phyloP scores from a whole-genome alignment of 306 rosid species.

The Sesbania bispinosa region DNA sequence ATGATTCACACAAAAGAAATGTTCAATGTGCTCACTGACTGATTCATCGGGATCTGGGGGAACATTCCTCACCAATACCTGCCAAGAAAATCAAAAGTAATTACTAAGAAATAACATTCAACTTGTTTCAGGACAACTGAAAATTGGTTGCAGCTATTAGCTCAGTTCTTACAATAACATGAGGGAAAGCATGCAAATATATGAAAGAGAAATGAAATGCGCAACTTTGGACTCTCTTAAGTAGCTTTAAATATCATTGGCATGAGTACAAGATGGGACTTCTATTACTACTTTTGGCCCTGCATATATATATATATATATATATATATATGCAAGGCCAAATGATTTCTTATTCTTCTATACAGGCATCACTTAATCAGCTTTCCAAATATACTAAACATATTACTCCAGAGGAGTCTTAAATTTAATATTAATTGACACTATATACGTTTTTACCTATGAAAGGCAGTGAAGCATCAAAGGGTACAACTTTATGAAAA shows the following conservation, averaged over 20 bases:
- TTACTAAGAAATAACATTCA: slow-evolving; percentile 4
- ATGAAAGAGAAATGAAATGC: slow-evolving; percentile 7
- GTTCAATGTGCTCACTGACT: slow-evolving; percentile 82
- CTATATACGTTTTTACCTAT: neutral
- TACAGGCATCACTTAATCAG: neutral
- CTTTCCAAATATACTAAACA: neutral
- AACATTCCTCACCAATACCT: slow-evolving; percentile 90
- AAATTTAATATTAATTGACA: neutral
- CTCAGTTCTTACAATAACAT: neutral
- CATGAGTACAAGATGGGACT: neutral
- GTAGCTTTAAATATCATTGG: too few species aligned
- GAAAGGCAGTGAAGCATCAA: neutral
- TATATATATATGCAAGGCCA: neutral
- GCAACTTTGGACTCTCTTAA: neutral
- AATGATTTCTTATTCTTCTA: neutral
- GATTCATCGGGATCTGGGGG: slow-evolving; percentile 92
- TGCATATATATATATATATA: neutral
- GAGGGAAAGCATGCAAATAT: neutral
- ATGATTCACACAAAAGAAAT: slow-evolving; percentile 89
- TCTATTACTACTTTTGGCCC: neutral
- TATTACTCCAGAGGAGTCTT: neutral
- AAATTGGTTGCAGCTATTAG: neutral
- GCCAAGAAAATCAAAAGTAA: slow-evolving; percentile 16
- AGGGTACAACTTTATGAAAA: slow-evolving; percentile 10
- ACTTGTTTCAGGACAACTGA: neutral